Evolutionary conservation across 306 rosid species (phyloP), one percentile per base, ranked within the genome.

Genomic region (Lupinus albus): DNA sequence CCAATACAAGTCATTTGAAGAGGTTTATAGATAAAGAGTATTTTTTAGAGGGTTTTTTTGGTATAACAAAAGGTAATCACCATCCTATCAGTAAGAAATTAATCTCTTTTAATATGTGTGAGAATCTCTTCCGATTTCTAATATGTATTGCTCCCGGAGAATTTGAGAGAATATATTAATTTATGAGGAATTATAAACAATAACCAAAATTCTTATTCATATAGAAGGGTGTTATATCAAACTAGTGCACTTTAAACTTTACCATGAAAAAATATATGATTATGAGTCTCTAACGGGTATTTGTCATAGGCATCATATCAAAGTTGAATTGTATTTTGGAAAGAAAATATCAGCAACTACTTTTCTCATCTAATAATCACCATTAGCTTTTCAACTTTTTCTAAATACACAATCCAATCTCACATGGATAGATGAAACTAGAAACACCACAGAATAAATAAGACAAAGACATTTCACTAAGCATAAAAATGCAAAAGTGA

Each of bases 281-380:
- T 52, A 61, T 7, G 82, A 83, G 81, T 15, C 8, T 32, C 25
- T 64, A 73, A 44, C 67, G 10, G 55, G 42, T 56, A 15, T 52
- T 36, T 30, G 10, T 61, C 41, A 63, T n/a, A 5, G 2, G 70
- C 47, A 72, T 67, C 78, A 74, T 64, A 71, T 81, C 85, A 76
- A 42, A 56, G 14, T 45, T 52, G 16, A 58, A 60, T 11, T 11
- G 61, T 53, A 20, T 67, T 16, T 67, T 16, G 44, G 63, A 7
- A 65, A 83, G 59, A 21, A 61, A 50, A 67, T 61, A 65, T 76
- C 82, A 45, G 49, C 35, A 56, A 38, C 28, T 45, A 21, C 38
- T 11, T 68, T 57, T 13, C 47, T 35, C 33, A 30, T 59, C 36
- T 13, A 58, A 62, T 78, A 69, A 58, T 38, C 66, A 14, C 65